These are phyloP conservation scores for Tillandsia leiboldiana DNA, from an alignment of 176 grass and related monocot species.

Conservation along the genomic window DNA sequence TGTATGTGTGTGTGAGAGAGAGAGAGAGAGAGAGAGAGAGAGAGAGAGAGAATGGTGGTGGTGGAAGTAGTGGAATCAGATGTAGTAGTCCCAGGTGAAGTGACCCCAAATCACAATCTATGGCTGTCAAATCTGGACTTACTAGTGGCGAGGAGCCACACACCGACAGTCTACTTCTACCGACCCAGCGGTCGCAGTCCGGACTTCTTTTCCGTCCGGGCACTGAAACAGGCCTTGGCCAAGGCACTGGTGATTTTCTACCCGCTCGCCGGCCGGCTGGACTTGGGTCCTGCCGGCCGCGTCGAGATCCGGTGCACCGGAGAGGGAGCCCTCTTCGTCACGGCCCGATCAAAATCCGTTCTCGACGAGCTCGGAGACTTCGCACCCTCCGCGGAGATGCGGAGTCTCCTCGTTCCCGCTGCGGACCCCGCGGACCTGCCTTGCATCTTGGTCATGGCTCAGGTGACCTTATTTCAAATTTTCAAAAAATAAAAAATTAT, in stretches of 20 bases:
- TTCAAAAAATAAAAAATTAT: not conserved
- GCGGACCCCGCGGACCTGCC: conserved; percentile 6
- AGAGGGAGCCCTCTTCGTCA: conserved; percentile 46
- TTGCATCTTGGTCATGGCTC: not conserved
- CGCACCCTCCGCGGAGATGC: conserved; percentile 40
- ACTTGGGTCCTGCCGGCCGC: conserved; percentile 2
- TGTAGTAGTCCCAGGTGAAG: conserved; percentile 45
- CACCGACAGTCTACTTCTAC: conserved; percentile 60
- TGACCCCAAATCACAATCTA: conserved; percentile 36
- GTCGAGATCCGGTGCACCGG: conserved; percentile 54
- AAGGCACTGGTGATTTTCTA: conserved; percentile 50
- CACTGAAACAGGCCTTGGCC: conserved; percentile 39
- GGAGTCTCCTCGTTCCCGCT: conserved; percentile 42
- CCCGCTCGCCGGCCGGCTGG: conserved; percentile 51
- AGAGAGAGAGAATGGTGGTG: not conserved
- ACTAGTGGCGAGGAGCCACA: conserved; percentile 37
- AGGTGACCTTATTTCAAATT: not conserved
- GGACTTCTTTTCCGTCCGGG: conserved; percentile 35
- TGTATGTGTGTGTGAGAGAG: not conserved
- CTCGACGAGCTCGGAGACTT: conserved; percentile 41
- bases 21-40: not conserved
- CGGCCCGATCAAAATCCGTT: conserved; percentile 30
- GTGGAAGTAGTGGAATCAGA: conserved; percentile 46
- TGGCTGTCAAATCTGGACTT: conserved; percentile 66
- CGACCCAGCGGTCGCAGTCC: not conserved